Evolutionary conservation across 2,329 filamentous ascomycete species (phyloP).

Genomic region (Phaeophleospora eucalypticola): DNA sequence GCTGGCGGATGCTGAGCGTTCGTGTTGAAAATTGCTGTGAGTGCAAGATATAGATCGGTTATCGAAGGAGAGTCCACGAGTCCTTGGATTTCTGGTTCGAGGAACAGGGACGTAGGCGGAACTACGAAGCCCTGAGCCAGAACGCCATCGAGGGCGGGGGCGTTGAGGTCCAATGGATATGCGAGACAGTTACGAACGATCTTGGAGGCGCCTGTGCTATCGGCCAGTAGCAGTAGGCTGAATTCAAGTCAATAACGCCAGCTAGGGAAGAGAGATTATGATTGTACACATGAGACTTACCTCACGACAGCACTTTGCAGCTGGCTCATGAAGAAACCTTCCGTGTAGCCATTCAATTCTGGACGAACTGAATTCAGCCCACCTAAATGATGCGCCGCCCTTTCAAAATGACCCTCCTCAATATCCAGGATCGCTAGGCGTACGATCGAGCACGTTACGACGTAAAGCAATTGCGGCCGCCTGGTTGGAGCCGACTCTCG

Average conservation of each 20-base stretch:
- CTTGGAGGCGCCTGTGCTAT: not conserved
- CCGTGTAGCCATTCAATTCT: slow-evolving; percentile 12
- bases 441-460: slow-evolving; percentile 16
- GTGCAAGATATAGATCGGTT: too few species aligned
- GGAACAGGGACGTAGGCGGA: too few species aligned
- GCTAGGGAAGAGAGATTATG: not conserved
- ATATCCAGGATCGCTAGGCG: slow-evolving; percentile 16
- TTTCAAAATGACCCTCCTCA: slow-evolving; percentile 16
- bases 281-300: slow-evolving; percentile 1
- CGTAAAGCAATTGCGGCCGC: slow-evolving; percentile 5
- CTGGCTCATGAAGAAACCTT: slow-evolving; percentile 10
- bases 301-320: slow-evolving; percentile 11
- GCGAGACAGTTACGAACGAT: not conserved
- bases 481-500: not conserved
- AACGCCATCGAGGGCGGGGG: not conserved
- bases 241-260: not conserved
- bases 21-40: too few species aligned
- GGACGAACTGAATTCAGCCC: slow-evolving; percentile 10
- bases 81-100: too few species aligned
- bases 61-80: too few species aligned
- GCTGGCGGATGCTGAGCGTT: too few species aligned
- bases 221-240: not conserved
- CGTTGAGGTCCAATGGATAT: not conserved
- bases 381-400: slow-evolving; percentile 14
- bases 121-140: not conserved